A percentile compares a stretch with the other conserved stretches of the same genome.
Evolutionary conservation across 139 green algal species (phyloP).

Genomic region (Chlorella vulgaris): DNA sequence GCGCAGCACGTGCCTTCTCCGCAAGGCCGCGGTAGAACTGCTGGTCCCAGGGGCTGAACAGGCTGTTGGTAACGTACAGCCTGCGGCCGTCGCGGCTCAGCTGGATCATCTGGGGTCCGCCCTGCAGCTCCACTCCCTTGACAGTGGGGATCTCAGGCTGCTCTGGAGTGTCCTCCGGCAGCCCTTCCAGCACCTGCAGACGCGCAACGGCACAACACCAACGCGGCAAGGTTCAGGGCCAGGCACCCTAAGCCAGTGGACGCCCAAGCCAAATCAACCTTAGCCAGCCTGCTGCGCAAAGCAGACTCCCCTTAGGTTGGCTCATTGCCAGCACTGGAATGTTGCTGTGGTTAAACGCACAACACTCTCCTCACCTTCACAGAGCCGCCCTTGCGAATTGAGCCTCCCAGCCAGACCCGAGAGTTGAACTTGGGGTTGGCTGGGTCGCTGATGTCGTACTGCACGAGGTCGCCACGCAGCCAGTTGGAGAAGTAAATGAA

Average conservation of each 20-base stretch:
- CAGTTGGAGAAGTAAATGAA: conserved; percentile 85
- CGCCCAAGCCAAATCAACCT: too few species aligned
- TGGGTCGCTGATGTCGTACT: conserved; percentile 86
- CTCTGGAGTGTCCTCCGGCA: conserved; percentile 60
- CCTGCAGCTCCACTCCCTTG: conserved; percentile 69
- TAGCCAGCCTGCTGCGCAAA: too few species aligned
- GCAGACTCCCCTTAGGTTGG: background rate
- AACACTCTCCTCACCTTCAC: conserved; percentile 62
- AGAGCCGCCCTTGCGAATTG: conserved; percentile 56
- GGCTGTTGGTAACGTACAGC: conserved; percentile 83
- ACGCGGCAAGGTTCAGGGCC: background rate
- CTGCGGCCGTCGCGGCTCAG: conserved; percentile 81
- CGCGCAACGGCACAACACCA: background rate
- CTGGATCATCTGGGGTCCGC: conserved; percentile 90
- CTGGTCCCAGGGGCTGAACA: conserved; percentile 78
- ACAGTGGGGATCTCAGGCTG: conserved; percentile 53
- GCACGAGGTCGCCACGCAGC: conserved; percentile 70
- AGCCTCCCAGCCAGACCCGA: conserved; percentile 78
- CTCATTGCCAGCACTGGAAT: background rate
- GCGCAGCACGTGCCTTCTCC: too few species aligned
- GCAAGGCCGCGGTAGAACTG: too few species aligned
- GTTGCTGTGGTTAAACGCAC: too few species aligned
- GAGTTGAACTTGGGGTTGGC: conserved; percentile 61
- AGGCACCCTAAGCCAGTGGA: too few species aligned
- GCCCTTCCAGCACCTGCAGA: conserved; percentile 54